Conservation (phyloP, 2,329 filamentous ascomycete genomes). For the Remersonia thermophila region DNA sequence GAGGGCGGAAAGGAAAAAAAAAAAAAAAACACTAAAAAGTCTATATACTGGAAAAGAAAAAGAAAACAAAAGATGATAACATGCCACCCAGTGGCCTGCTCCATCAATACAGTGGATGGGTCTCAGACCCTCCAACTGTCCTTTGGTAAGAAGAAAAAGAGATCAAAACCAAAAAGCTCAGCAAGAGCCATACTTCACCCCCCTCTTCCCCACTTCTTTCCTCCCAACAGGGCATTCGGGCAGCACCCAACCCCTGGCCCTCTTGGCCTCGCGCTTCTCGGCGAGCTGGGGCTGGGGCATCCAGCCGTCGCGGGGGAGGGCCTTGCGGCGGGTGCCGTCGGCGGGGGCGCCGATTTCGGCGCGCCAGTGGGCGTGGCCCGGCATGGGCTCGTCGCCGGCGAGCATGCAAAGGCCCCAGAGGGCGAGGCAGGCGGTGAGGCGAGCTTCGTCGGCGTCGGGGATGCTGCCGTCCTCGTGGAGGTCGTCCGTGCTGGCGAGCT, state of each 20-base stretch:
- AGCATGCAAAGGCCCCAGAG: slow-evolving; percentile 60
- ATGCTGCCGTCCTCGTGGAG: neutral
- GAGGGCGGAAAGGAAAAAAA: neutral
- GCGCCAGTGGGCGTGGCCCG: slow-evolving; percentile 48
- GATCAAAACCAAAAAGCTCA: slow-evolving; percentile 12
- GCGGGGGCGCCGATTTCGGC: slow-evolving; percentile 64
- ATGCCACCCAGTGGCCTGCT: neutral
- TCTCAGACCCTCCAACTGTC: slow-evolving; percentile 7
- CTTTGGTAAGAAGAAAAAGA: neutral
- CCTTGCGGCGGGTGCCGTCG: slow-evolving; percentile 59
- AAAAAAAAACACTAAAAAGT: neutral
- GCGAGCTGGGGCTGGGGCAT: slow-evolving; percentile 61
- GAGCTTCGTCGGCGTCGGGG: slow-evolving; percentile 23
- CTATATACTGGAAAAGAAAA: no score
- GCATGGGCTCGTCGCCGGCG: slow-evolving; percentile 23
- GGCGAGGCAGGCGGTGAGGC: slow-evolving; percentile 59
- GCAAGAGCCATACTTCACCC: slow-evolving; percentile 43
- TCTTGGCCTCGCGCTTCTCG: slow-evolving; percentile 67
- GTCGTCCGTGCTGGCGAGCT: slow-evolving; percentile 32
- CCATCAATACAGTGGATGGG: slow-evolving; percentile 1
- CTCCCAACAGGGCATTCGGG: slow-evolving; percentile 62
- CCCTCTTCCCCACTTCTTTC: slow-evolving; percentile 58
- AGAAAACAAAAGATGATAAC: no score
- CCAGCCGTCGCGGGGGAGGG: slow-evolving; percentile 58
- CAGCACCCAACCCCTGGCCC: slow-evolving; percentile 60